Base-by-base conservation (phyloP, 2,329 filamentous ascomycete species). In the Podosphaera fusca region DNA sequence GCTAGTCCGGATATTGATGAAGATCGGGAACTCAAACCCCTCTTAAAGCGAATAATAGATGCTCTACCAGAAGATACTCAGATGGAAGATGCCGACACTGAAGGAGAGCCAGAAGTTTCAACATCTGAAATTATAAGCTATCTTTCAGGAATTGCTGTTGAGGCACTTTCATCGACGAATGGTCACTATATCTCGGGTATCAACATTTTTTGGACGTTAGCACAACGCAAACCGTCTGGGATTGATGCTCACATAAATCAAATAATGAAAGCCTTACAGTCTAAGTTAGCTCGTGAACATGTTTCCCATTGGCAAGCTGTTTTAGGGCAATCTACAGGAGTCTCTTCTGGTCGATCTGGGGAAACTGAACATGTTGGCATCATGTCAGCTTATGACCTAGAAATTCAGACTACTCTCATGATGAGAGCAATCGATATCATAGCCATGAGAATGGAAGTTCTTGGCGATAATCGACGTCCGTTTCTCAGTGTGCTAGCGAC, bases 401-500 rank as follows among this genome's bases (percentile, higher is more conserved):
- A 94, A 65, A 79, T 94, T n/a, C 89, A 92, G 61, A 89, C 87
- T 7, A 82, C 85, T 58, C 72, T 98, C 47, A 94, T 96, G 70
- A 82, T 95, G 65, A 96, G 96, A 71, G 87, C 89, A 8, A 89
- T 98, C 60, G 89, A 96, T 65, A 82, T 95, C 58, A 85, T 94
- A 30, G 87, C 92, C 1, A 77, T 88, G 61, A 82, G 92, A 49
- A 96, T 99, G 82, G 89, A 92, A 64, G 84, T 84, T 42, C 77
- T 99, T 10, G 88, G 87, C 1, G 92, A 98, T 63, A 87, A 90
- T 66, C 78, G 92, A 49, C 77, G 94, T 51, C 90, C 92, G 0
- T 98, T 96, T 72, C 77, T 99, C 1, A 96, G 89, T 66, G 90
- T 96, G 3, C 74, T 99, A 38, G 92, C 92, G 3, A 92, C 89